phyloP scores from a whole-genome alignment of 345 rosid genomes.

The Crucihimalaya himalaica region DNA sequence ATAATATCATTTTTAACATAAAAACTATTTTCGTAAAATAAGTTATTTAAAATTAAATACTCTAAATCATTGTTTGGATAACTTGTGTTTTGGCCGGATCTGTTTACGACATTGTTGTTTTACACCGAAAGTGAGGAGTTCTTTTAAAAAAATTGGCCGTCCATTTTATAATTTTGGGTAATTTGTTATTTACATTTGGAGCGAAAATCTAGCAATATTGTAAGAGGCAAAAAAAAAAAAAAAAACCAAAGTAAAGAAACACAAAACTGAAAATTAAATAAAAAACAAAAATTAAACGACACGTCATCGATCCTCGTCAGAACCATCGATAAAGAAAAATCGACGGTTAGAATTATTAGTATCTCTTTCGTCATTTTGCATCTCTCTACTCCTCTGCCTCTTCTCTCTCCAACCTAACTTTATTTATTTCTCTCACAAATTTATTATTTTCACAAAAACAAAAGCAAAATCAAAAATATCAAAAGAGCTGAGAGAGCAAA shows the following conservation, averaged over 20 bases:
- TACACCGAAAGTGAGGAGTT: conserved; percentile 11
- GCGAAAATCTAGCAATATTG: background rate
- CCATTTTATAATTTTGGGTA: background rate
- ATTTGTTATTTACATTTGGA: background rate
- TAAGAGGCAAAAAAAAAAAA: background rate
- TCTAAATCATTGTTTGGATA: too few relatives aligned
- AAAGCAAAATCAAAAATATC: background rate
- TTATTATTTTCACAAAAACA: background rate
- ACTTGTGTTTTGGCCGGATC: too few relatives aligned
- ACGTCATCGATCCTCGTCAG: conserved; percentile 21
- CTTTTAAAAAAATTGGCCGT: background rate
- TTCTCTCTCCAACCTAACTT: conserved; percentile 3
- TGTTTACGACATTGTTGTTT: too few relatives aligned
- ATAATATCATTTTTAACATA: too few relatives aligned
- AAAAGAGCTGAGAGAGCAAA: background rate
- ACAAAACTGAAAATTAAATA: background rate
- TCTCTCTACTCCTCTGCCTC: background rate
- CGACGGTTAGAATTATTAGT: conserved; percentile 13
- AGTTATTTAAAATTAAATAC: too few relatives aligned
- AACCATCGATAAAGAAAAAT: background rate
- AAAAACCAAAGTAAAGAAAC: conserved; percentile 5
- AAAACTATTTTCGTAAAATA: too few relatives aligned
- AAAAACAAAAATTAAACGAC: background rate
- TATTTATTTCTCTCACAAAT: conserved; percentile 5
- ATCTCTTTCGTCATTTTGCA: conserved; percentile 4